Evolutionary conservation across 768 basidiomycete species (phyloP).

Genomic region (Amyloporia xantha): DNA sequence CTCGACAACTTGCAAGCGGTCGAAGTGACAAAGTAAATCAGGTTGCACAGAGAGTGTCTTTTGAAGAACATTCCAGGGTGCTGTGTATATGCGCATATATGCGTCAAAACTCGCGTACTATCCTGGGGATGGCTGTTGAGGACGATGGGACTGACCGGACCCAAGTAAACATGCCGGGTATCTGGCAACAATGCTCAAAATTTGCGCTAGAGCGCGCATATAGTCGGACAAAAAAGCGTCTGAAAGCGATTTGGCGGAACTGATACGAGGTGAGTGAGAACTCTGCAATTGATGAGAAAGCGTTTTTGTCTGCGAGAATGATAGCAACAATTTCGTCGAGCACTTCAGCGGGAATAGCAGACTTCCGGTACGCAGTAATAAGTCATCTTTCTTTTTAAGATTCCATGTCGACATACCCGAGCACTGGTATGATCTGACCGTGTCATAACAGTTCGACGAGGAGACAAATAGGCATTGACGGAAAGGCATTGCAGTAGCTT

Average conservation of each 20-base stretch:
- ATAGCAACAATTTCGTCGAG: conserved; percentile 19
- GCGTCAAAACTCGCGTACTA: conserved; percentile 2
- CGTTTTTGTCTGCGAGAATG: conserved; percentile 11
- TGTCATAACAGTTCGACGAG: background rate
- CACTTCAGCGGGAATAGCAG: conserved; percentile 19
- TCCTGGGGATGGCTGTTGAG: background rate
- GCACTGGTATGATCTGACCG: background rate
- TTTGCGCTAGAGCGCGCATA: conserved; percentile 9
- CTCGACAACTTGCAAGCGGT: conserved; percentile 7
- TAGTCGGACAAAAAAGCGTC: conserved; percentile 21
- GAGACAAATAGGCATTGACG: background rate
- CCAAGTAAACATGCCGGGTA: conserved; percentile 20
- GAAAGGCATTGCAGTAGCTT: background rate
- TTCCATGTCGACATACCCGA: too few species aligned
- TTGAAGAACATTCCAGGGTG: conserved; percentile 11
- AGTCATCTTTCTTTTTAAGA: too few species aligned
- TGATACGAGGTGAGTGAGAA: conserved; percentile 23
- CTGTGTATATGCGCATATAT: conserved; percentile 19
- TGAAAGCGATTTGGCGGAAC: conserved; percentile 24
- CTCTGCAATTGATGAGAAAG: conserved; percentile 20
- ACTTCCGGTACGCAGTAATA: background rate
- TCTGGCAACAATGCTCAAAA: conserved; percentile 11
- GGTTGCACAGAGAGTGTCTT: conserved; percentile 5
- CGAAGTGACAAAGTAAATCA: conserved; percentile 6
- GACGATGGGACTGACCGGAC: conserved; percentile 19